phyloP scores from a whole-genome alignment of 495 filamentous ascomycete species.

The Pyronema omphalodes region DNA sequence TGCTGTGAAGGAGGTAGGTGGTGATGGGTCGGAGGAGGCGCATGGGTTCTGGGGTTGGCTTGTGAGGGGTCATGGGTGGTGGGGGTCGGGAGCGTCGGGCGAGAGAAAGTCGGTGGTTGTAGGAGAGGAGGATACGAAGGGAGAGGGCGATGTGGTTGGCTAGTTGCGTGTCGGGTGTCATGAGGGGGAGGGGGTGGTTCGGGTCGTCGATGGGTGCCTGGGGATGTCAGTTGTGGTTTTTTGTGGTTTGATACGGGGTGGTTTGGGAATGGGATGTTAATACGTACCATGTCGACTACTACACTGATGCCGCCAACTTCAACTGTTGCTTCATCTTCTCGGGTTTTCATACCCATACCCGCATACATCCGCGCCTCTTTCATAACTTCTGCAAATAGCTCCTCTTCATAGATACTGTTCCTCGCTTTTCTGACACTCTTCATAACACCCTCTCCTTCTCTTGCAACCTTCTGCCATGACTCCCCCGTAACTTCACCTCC shows the following conservation, averaged over 20 bases:
- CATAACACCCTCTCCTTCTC: conserved; percentile 31
- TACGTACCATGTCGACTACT: conserved; percentile 45
- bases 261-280: not conserved
- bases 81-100: conserved; percentile 42
- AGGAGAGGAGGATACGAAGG: conserved; percentile 50
- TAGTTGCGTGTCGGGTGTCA: conserved; percentile 24
- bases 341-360: conserved; percentile 43
- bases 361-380: conserved; percentile 56
- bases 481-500: conserved; percentile 33
- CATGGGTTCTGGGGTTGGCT: conserved; percentile 34
- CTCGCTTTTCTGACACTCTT: conserved; percentile 60
- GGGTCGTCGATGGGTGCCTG: conserved; percentile 30
- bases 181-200: conserved; percentile 9
- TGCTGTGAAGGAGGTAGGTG: conserved; percentile 42
- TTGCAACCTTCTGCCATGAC: conserved; percentile 16
- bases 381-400: conserved; percentile 81
- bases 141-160: conserved; percentile 40
- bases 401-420: conserved; percentile 76
- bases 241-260: not conserved
- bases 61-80: conserved; percentile 36
- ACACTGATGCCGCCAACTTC: conserved; percentile 37
- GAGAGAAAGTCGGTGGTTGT: conserved; percentile 51
- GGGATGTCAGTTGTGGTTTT: conserved; percentile 1
- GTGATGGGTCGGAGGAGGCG: conserved; percentile 47
- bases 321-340: conserved; percentile 39